Conservation (phyloP, 208 protist species). For the Vickermania spadyakhi region DNA sequence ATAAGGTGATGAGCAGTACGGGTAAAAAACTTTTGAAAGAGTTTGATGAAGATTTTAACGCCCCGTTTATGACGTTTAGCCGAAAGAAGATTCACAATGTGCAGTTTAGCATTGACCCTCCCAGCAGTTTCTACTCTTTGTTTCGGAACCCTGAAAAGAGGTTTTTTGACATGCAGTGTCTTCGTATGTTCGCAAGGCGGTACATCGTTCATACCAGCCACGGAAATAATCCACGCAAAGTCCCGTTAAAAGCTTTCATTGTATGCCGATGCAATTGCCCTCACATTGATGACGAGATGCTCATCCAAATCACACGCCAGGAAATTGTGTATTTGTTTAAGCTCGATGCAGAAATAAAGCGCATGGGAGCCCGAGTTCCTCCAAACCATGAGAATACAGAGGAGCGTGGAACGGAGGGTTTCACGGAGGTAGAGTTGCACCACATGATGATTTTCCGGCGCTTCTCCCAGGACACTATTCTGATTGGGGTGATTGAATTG, state of each 20-base stretch:
- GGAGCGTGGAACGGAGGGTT: conserved; percentile 22
- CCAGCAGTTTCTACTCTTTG: conserved; percentile 43
- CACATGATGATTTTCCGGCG: conserved; percentile 58
- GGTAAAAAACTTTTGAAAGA: background rate
- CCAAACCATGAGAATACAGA: conserved; percentile 19
- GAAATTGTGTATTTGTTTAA: conserved; percentile 60
- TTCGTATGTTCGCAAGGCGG: conserved; percentile 76
- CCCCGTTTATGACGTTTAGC: conserved; percentile 66
- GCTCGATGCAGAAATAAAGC: conserved; percentile 45
- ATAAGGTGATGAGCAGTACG: background rate
- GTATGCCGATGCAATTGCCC: conserved; percentile 42
- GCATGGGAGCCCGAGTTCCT: conserved; percentile 11
- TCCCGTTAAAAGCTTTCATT: conserved; percentile 60
- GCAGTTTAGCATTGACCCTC: conserved; percentile 49
- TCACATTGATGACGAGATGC: conserved; percentile 40
- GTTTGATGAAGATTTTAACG: background rate
- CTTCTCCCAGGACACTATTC: conserved; percentile 57
- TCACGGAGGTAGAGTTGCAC: conserved; percentile 35
- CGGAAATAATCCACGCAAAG: conserved; percentile 52
- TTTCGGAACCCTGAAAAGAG: conserved; percentile 37
- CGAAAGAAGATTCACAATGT: conserved; percentile 63
- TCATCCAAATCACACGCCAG: conserved; percentile 35
- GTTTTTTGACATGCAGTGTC: conserved; percentile 71
- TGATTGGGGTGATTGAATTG: conserved; percentile 35
- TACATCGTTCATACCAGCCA: conserved; percentile 74